Percentiles rank a stretch among this genome's conserved stretches.
These are phyloP conservation scores for Eucalyptus sp. DNA, from an alignment of 345 rosid genomes.

Conservation along the genomic window DNA sequence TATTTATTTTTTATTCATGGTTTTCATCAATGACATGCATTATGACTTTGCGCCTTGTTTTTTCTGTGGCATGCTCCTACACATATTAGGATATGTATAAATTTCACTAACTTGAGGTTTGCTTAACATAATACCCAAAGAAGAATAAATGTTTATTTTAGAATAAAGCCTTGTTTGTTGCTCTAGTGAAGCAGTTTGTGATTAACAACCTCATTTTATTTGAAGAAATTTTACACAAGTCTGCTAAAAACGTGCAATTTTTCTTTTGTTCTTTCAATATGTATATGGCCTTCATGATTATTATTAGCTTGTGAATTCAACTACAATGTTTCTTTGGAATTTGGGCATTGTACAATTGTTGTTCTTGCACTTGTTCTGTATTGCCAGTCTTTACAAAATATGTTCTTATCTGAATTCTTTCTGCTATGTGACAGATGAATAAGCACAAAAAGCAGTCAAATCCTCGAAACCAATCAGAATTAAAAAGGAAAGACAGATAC, in stretches of 20 bases:
- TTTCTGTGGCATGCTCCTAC: not conserved
- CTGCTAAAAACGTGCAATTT: not conserved
- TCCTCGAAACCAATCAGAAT: slow-evolving; percentile 19
- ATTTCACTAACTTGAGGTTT: not conserved
- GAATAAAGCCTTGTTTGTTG: not conserved
- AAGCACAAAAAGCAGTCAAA: slow-evolving; percentile 26
- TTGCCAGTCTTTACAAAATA: not conserved
- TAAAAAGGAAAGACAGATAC: slow-evolving; percentile 21
- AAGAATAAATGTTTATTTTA: not conserved
- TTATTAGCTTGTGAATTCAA: not conserved
- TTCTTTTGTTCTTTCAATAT: not conserved
- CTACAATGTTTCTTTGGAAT: not conserved
- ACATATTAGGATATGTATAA: not conserved
- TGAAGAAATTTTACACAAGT: not conserved
- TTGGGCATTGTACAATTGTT: not conserved
- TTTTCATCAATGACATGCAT: not conserved
- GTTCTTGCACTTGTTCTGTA: not conserved
- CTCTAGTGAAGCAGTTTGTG: not conserved
- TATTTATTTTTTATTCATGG: not conserved
- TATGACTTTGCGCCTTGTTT: not conserved
- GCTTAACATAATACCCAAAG: not conserved
- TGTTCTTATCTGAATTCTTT: not conserved
- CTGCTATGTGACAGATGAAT: slow-evolving; percentile 25
- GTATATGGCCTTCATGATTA: not conserved
- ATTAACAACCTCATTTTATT: not conserved